Percentiles rank a stretch among this genome's conserved stretches.
phyloP scores from a whole-genome alignment of 1,139 yeast species.

The Keqinozyma sinolaborantium region DNA sequence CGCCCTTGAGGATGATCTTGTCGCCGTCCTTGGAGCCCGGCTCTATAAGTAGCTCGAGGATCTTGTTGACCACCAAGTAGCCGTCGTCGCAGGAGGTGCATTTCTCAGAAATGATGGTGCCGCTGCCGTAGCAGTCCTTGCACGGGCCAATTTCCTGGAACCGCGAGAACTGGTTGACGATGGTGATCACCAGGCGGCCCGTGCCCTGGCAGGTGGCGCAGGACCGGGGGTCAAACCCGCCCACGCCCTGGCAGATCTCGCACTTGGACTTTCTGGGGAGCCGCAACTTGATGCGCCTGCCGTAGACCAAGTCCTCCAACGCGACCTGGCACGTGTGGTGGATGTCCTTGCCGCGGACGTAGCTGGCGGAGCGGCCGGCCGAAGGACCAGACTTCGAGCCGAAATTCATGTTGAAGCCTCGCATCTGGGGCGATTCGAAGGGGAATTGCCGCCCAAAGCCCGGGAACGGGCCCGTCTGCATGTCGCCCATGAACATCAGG shows the following conservation, averaged over 20 bases:
- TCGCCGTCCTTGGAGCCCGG: constrained; percentile 56
- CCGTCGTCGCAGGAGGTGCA: constrained; percentile 36
- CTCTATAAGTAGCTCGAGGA: constrained; percentile 46
- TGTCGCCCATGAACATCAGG: constrained; percentile 22
- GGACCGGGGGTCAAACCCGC: constrained; percentile 31
- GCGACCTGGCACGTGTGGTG: constrained; percentile 38
- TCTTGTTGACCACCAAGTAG: constrained; percentile 41
- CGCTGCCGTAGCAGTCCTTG: constrained; percentile 33
- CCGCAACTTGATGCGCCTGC: constrained; percentile 38
- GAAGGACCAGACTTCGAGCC: constrained; percentile 21
- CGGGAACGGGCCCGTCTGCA: constrained; percentile 7
- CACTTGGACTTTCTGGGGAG: constrained; percentile 38
- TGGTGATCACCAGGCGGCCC: constrained; percentile 32
- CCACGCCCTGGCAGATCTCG: constrained; percentile 30
- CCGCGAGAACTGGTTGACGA: constrained; percentile 28
- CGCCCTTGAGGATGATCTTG: constrained; percentile 48
- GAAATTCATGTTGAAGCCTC: not conserved
- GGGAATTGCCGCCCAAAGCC: constrained; percentile 6
- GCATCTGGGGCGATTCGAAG: not conserved
- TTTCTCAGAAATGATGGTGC: constrained; percentile 12
- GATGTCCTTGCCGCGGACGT: constrained; percentile 32
- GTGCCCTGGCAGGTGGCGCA: constrained; percentile 37
- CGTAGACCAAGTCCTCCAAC: constrained; percentile 34
- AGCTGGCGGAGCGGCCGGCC: constrained; percentile 7
- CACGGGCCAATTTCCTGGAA: constrained; percentile 35